Evolutionary conservation across 257 asterid genomes (phyloP), one percentile per base, ranked within the genome.

Genomic region (Linderniella brevidens): DNA sequence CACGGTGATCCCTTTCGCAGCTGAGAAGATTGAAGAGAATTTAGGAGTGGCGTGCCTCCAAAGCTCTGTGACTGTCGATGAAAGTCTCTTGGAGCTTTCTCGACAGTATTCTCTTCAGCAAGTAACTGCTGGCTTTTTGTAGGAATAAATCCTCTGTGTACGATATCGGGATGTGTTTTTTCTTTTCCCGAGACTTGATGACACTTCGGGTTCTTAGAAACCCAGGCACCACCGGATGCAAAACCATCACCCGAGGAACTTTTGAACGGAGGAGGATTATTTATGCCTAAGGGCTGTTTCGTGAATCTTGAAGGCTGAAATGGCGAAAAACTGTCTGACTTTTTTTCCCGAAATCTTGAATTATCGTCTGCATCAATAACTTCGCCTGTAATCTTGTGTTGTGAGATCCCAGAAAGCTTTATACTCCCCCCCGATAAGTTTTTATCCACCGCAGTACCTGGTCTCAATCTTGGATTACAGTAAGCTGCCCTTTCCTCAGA

Each of bases 1-100:
- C 96, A 90, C 40, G 96, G 96, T 13, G 96, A 81, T 68, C 77
- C 86, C 59, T 66, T 57, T 55, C 59, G 76, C 37, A 48, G 59
- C 56, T 62, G 74, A 58, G 75, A 57, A 57, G 92, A 67, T 56
- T 65, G 77, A 48, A 79, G 75, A 56, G 94, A 92, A 44, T 75
- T 75, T 60, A 78, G 70, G 38, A 81, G 82, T 42, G 85, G 78
- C 35, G 92, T 81, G 58, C 66, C 73, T 48, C 70, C 75, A 57
- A 52, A 67, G 60, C 55, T 54, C 50, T 16, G 52, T 37, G 60
- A 37, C 63, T 35, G 56, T 46, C 58, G 52, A 64, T 39, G 54
- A 53, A 64, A 55, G 63, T 48, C 53, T 35, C 54, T 54, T 38
- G 70, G 64, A 60, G 46, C 41, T 49, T 53, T 64, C 60, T 51